These are phyloP conservation scores for Annulohypoxylon nitens DNA, from an alignment of 495 filamentous ascomycete species.

Conservation along the genomic window DNA sequence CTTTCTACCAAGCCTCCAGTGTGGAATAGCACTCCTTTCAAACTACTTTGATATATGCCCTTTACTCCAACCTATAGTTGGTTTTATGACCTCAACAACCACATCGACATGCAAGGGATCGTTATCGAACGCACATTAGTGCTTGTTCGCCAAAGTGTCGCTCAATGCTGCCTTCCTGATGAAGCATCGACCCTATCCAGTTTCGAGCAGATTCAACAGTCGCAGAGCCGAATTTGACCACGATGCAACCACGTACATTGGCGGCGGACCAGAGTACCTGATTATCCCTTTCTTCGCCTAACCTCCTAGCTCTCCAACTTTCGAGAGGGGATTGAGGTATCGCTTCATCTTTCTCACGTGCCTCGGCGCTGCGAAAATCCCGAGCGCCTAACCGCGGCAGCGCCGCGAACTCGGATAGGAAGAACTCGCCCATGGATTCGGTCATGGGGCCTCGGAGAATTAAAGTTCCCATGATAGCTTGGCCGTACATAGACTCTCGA, in stretches of 20 bases:
- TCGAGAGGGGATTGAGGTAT: slow-evolving; percentile 54
- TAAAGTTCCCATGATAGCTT: slow-evolving; percentile 82
- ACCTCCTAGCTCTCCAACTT: slow-evolving; percentile 58
- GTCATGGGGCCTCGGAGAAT: slow-evolving; percentile 83
- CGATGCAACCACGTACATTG: slow-evolving; percentile 81
- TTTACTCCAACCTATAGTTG: neutral
- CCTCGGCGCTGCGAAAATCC: slow-evolving; percentile 71
- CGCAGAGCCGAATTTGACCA: slow-evolving; percentile 83
- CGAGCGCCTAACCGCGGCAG: slow-evolving; percentile 87
- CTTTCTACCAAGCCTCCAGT: neutral
- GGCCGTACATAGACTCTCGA: slow-evolving; percentile 70
- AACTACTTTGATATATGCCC: neutral
- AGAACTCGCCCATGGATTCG: slow-evolving; percentile 72
- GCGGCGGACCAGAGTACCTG: slow-evolving; percentile 88
- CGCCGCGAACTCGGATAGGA: slow-evolving; percentile 78
- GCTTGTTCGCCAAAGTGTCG: slow-evolving; percentile 64
- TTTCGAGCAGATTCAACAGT: slow-evolving; percentile 64
- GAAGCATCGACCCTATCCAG: slow-evolving; percentile 67
- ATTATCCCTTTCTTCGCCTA: slow-evolving; percentile 67
- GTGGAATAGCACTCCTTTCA: neutral
- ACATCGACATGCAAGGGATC: neutral
- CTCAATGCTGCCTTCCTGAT: slow-evolving; percentile 63
- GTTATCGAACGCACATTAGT: slow-evolving; percentile 63
- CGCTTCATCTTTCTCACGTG: slow-evolving; percentile 58
- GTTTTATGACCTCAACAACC: neutral